These are phyloP conservation scores for Aspergillus ruber DNA, from an alignment of 2,329 filamentous ascomycete genomes.

Conservation along the genomic window DNA sequence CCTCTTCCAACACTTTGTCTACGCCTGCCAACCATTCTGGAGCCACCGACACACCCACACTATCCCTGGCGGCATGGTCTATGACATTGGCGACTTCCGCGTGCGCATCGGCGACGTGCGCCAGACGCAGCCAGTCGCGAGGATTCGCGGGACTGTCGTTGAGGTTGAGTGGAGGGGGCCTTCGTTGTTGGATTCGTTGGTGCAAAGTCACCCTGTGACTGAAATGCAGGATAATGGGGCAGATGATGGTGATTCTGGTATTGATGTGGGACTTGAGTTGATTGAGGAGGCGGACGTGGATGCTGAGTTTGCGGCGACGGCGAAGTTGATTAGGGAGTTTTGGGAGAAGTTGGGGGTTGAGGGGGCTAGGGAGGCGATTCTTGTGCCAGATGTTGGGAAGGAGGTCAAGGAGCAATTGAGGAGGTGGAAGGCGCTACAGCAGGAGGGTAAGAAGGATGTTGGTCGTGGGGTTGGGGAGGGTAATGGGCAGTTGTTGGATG, in stretches of 20 bases:
- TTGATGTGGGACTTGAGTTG: conserved; percentile 21
- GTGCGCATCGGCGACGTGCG: conserved; percentile 39
- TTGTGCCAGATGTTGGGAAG: conserved; percentile 35
- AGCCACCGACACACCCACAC: conserved; percentile 33
- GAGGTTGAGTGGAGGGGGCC: conserved; percentile 40
- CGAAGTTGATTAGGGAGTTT: conserved; percentile 36
- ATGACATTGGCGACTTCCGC: conserved; percentile 38
- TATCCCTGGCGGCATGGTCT: conserved; percentile 31
- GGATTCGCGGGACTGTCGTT: conserved; percentile 38
- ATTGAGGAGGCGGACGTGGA: conserved; percentile 35
- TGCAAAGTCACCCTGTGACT: conserved; percentile 6
- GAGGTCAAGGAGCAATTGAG: conserved; percentile 29
- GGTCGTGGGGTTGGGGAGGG: conserved; percentile 7
- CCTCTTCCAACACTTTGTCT: conserved; percentile 35
- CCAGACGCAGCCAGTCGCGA: conserved; percentile 31
- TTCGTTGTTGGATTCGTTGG: conserved; percentile 23
- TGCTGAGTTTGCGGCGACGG: conserved; percentile 28
- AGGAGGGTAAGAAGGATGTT: conserved; percentile 3
- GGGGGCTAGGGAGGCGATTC: conserved; percentile 35
- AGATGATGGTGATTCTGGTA: conserved; percentile 16
- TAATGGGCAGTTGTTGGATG: conserved; percentile 13
- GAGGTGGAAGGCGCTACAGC: conserved; percentile 12
- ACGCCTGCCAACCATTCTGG: conserved; percentile 39
- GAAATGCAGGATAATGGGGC: conserved; percentile 1
- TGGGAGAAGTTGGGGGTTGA: conserved; percentile 33